Conservation (phyloP, 225 moss, liverwort and hornwort genomes). For the Sphagnum tenellum region DNA sequence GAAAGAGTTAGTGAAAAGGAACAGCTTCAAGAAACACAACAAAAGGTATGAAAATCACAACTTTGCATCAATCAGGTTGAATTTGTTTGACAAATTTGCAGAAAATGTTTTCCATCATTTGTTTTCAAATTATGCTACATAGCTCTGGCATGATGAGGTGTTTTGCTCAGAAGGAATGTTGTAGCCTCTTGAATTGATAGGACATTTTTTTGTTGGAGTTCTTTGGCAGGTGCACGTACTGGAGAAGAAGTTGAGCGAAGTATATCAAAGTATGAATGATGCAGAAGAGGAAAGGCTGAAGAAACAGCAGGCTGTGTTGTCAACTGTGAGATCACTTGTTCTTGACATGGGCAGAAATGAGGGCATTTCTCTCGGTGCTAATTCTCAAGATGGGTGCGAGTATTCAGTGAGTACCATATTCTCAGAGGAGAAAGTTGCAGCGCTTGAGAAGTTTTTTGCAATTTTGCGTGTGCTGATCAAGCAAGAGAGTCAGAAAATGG, state of each 20-base stretch:
- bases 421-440: constrained; percentile 51
- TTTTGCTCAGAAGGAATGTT: neutral
- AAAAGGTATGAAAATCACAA: constrained; percentile 28
- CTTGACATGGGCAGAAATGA: constrained; percentile 63
- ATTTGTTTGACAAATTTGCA: too few relatives aligned
- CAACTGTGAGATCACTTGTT: constrained; percentile 59
- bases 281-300: constrained; percentile 41
- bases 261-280: constrained; percentile 52
- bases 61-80: too few relatives aligned
- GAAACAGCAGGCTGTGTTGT: constrained; percentile 54
- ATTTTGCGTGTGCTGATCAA: constrained; percentile 78
- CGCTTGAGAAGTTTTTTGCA: constrained; percentile 82
- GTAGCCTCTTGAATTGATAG: neutral
- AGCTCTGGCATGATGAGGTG: neutral
- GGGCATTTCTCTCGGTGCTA: constrained; percentile 19
- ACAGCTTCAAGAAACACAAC: constrained; percentile 51
- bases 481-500: constrained; percentile 63
- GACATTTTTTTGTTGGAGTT: neutral
- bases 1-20: constrained; percentile 55
- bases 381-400: constrained; percentile 24
- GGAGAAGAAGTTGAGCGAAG: constrained; percentile 42
- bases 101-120: too few relatives aligned
- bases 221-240: constrained; percentile 29
- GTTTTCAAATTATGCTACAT: too few relatives aligned
- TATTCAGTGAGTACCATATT: constrained; percentile 15